phyloP scores from a whole-genome alignment of 1,284 basidiomycete genomes.

The Fomitiporia mediterranea region DNA sequence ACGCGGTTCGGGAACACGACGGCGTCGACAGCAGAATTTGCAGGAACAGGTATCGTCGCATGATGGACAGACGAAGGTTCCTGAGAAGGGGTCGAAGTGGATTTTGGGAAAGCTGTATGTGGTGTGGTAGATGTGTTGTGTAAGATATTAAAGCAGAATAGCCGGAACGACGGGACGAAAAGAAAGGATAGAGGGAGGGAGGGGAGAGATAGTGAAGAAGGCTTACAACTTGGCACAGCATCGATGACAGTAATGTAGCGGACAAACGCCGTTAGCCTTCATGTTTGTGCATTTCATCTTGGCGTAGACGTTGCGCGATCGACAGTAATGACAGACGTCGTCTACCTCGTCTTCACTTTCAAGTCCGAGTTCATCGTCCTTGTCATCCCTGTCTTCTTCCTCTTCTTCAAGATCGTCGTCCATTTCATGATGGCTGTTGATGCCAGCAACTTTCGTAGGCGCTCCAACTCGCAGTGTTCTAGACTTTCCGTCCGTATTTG shows the following conservation, averaged over 20 bases:
- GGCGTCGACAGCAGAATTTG: neutral
- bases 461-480: neutral
- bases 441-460: neutral
- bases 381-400: neutral
- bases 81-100: constrained; percentile 8
- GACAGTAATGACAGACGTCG: constrained; percentile 16
- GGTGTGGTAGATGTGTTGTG: too few relatives aligned
- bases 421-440: neutral
- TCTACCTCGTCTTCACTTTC: constrained; percentile 9
- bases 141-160: too few relatives aligned
- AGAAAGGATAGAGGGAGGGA: too few relatives aligned
- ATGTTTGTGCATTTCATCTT: constrained; percentile 18
- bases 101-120: constrained; percentile 9
- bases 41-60: constrained; percentile 10
- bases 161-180: too few relatives aligned
- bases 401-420: neutral
- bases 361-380: neutral
- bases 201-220: neutral
- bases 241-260: constrained; percentile 11
- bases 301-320: constrained; percentile 9
- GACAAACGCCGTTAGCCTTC: constrained; percentile 6
- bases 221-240: constrained; percentile 11
- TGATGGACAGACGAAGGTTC: constrained; percentile 7
- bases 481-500: neutral
- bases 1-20: neutral